phyloP scores from a whole-genome alignment of 2,329 filamentous ascomycete genomes.

The Fusarium equiseti region DNA sequence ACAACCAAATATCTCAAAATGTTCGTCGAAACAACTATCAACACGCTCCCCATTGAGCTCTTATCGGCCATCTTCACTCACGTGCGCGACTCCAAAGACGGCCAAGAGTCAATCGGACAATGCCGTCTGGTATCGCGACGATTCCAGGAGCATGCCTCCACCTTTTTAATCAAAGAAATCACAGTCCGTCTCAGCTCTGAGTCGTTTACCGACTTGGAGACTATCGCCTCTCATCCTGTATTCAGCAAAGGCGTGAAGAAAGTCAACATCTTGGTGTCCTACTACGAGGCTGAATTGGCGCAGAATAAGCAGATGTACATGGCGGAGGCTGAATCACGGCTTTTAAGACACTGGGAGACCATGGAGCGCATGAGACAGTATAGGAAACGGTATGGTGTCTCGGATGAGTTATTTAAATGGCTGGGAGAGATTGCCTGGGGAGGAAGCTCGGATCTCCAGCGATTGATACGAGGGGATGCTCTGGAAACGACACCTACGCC shows the following conservation, averaged over 20 bases:
- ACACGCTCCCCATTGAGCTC: neutral
- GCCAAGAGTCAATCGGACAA: neutral
- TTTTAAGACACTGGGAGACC: slow-evolving; percentile 3
- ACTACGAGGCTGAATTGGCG: slow-evolving; percentile 5
- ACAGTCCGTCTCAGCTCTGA: neutral
- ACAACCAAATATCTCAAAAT: neutral
- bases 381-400: neutral
- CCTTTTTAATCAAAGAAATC: neutral
- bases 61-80: neutral
- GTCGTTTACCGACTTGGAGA: neutral
- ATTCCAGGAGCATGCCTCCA: neutral
- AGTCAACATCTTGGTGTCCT: neutral
- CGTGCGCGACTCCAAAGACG: neutral
- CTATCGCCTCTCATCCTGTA: neutral
- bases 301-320: neutral
- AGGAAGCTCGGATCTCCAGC: neutral
- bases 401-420: neutral
- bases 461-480: neutral
- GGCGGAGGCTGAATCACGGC: neutral
- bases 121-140: slow-evolving; percentile 6
- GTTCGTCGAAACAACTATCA: neutral
- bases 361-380: neutral
- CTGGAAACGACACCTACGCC: neutral
- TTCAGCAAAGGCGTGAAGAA: slow-evolving; percentile 1
- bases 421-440: neutral